Percentiles rank a stretch among this genome's conserved stretches.
These are phyloP conservation scores for Alnus rubra DNA, from an alignment of 306 rosid species.

Conservation along the genomic window DNA sequence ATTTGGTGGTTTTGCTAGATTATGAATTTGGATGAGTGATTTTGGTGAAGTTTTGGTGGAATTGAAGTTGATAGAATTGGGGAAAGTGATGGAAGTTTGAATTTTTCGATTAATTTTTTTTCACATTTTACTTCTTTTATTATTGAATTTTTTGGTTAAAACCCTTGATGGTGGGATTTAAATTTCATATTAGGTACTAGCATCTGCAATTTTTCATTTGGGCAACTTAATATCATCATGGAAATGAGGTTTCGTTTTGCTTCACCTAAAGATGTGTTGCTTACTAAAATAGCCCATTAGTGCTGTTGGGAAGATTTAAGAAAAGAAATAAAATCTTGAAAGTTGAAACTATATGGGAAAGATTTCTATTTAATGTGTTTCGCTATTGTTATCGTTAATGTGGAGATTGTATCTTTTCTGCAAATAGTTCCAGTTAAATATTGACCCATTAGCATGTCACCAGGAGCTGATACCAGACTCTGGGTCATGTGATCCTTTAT, in stretches of 20 bases:
- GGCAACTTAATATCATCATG: not conserved
- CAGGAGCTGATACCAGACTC: constrained; percentile 58
- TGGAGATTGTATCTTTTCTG: constrained; percentile 5
- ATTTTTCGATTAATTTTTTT: not conserved
- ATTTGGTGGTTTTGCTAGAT: constrained; percentile 9
- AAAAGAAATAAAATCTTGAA: not conserved
- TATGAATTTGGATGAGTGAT: constrained; percentile 20
- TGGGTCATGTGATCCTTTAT: constrained; percentile 75
- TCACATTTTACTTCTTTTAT: not conserved
- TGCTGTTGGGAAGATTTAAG: not conserved
- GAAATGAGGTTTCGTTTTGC: constrained; percentile 5
- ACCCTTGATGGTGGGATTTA: not conserved
- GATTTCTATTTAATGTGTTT: not conserved
- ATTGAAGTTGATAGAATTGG: not conserved
- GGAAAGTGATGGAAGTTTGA: constrained; percentile 11
- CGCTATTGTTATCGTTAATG: constrained; percentile 15
- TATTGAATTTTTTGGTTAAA: not conserved
- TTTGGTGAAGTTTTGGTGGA: constrained; percentile 3
- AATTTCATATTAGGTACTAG: not conserved
- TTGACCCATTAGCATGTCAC: constrained; percentile 33
- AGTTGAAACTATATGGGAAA: not conserved
- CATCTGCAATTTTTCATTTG: not conserved
- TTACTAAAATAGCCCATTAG: not conserved
- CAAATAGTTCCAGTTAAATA: constrained; percentile 22
- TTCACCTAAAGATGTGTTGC: not conserved